Percentiles rank a stretch among this genome's conserved stretches.
Conservation (phyloP, 495 filamentous ascomycete species). For the Xylaria flabelliformis region DNA sequence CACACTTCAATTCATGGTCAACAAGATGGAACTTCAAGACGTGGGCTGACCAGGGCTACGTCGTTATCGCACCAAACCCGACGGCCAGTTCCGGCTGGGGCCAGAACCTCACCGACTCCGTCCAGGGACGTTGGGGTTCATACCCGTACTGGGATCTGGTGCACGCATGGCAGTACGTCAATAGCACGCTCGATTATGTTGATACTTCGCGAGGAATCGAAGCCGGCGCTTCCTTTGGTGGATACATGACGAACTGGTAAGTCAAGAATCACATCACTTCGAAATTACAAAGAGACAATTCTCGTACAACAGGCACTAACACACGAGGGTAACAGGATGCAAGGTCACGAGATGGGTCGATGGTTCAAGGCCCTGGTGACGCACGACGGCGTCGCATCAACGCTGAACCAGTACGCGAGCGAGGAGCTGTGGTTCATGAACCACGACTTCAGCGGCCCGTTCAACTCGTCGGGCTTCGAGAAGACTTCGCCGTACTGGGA, state of each 20-base stretch:
- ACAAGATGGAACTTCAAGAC: constrained; percentile 78
- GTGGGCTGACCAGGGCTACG: constrained; percentile 77
- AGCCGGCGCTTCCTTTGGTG: constrained; percentile 72
- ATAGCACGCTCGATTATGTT: constrained; percentile 62
- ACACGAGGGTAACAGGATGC: constrained; percentile 50
- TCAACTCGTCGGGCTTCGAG: constrained; percentile 65
- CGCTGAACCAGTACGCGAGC: constrained; percentile 64
- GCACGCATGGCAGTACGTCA: constrained; percentile 68
- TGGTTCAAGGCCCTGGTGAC: constrained; percentile 78
- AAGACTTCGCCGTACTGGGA: constrained; percentile 67
- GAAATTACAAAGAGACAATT: not conserved
- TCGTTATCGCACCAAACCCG: constrained; percentile 74
- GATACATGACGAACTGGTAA: constrained; percentile 62
- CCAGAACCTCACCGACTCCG: constrained; percentile 70
- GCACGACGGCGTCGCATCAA: constrained; percentile 76
- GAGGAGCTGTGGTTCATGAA: constrained; percentile 74
- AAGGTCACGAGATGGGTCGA: constrained; percentile 61
- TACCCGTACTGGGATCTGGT: constrained; percentile 55
- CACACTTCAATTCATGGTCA: constrained; percentile 63
- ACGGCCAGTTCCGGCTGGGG: constrained; percentile 76
- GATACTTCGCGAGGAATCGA: constrained; percentile 70
- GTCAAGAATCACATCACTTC: constrained; percentile 1
- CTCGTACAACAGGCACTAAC: constrained; percentile 1
- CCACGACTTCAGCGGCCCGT: constrained; percentile 43
- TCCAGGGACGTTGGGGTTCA: constrained; percentile 65